These are phyloP conservation scores for Fusarium pseudocircinatum DNA, from an alignment of 2,329 filamentous ascomycete species.

Conservation along the genomic window DNA sequence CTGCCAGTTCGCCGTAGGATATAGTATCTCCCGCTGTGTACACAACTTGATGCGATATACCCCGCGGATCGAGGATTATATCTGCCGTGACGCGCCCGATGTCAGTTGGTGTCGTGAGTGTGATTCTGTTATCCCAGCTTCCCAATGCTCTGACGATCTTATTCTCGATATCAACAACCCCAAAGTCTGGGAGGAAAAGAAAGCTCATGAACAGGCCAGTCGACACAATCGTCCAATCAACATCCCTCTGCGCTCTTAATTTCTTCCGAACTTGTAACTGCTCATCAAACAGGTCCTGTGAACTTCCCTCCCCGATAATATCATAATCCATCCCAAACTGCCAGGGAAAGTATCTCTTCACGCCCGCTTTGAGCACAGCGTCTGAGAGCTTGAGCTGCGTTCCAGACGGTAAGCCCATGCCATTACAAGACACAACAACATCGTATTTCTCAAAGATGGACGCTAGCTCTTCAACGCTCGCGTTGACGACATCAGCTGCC, in stretches of 20 bases:
- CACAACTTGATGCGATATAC: slow-evolving; percentile 55
- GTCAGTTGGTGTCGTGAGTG: slow-evolving; percentile 69
- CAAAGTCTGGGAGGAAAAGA: slow-evolving; percentile 70
- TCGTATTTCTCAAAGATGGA: slow-evolving; percentile 57
- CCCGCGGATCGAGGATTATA: slow-evolving; percentile 57
- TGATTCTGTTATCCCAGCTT: slow-evolving; percentile 69
- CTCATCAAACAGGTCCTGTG: slow-evolving; percentile 74
- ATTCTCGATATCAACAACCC: slow-evolving; percentile 63
- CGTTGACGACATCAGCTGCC: slow-evolving; percentile 55
- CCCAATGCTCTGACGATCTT: slow-evolving; percentile 64
- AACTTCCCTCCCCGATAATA: slow-evolving; percentile 64
- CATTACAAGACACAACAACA: slow-evolving; percentile 68
- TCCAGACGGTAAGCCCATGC: slow-evolving; percentile 65
- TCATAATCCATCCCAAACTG: slow-evolving; percentile 81
- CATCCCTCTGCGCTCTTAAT: slow-evolving; percentile 57
- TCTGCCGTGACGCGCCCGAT: slow-evolving; percentile 70
- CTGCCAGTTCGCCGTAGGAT: slow-evolving; percentile 63
- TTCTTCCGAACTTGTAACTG: slow-evolving; percentile 67
- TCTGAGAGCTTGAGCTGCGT: slow-evolving; percentile 66
- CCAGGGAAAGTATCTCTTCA: slow-evolving; percentile 72
- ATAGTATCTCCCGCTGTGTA: slow-evolving; percentile 71
- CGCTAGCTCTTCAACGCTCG: slow-evolving; percentile 51
- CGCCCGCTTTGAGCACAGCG: slow-evolving; percentile 62
- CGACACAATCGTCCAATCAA: slow-evolving; percentile 72
- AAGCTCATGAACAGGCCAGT: slow-evolving; percentile 78